Conservation (phyloP, 345 rosid species). For the Angophora floribunda region DNA sequence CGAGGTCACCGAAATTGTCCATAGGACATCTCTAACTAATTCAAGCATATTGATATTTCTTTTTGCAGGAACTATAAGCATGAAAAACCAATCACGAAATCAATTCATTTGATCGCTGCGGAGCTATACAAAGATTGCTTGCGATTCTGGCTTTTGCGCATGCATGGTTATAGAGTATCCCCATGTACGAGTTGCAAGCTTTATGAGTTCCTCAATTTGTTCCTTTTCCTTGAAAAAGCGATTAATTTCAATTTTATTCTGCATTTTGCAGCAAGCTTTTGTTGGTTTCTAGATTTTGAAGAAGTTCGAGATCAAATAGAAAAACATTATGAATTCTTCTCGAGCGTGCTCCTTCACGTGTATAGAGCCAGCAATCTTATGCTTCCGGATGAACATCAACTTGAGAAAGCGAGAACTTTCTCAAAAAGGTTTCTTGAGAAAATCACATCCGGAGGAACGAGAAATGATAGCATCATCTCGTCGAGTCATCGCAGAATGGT, state of each 20-base stretch:
- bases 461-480: not conserved
- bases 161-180: slow-evolving; percentile 36
- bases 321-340: slow-evolving; percentile 15
- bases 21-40: not conserved
- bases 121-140: slow-evolving; percentile 41
- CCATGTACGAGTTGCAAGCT: slow-evolving; percentile 25
- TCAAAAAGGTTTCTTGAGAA: slow-evolving; percentile 31
- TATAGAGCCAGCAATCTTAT: slow-evolving; percentile 50
- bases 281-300: slow-evolving; percentile 43
- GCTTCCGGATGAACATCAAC: slow-evolving; percentile 42
- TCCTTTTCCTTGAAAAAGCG: not conserved
- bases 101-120: not conserved
- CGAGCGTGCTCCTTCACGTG: slow-evolving; percentile 30
- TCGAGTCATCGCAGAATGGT: slow-evolving; percentile 9
- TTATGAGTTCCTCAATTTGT: not conserved
- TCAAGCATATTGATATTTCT: not conserved
- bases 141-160: slow-evolving; percentile 45
- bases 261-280: slow-evolving; percentile 28
- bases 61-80: slow-evolving; percentile 18
- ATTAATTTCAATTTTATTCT: not conserved
- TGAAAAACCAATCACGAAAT: not conserved
- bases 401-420: slow-evolving; percentile 42
- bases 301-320: slow-evolving; percentile 17
- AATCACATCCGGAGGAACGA: not conserved
- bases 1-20: not conserved